These are phyloP conservation scores for Yamadazyma nakazawae DNA, from an alignment of 805 yeast genomes.

Conservation along the genomic window DNA sequence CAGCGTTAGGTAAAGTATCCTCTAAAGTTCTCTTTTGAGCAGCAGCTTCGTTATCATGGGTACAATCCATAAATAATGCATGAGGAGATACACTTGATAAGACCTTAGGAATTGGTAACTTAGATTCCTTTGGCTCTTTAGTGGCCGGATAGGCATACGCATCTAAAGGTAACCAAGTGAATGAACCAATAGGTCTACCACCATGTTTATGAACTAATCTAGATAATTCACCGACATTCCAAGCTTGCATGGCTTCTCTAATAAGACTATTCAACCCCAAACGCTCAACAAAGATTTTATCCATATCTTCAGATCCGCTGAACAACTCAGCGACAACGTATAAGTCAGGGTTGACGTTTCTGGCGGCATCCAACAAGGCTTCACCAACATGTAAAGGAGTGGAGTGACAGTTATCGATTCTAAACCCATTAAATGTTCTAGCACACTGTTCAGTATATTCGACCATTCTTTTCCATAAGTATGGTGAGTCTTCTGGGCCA, in stretches of 20 bases:
- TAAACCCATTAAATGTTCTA: constrained; percentile 73
- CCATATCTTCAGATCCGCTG: constrained; percentile 89
- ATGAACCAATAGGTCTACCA: constrained; percentile 93
- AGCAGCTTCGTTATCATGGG: constrained; percentile 93
- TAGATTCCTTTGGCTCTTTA: constrained; percentile 29
- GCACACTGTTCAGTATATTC: constrained; percentile 74
- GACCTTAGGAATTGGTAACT: constrained; percentile 59
- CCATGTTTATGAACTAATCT: constrained; percentile 88
- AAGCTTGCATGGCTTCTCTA: constrained; percentile 97
- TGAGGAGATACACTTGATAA: constrained; percentile 76
- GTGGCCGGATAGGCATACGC: constrained; percentile 65
- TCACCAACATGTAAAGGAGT: constrained; percentile 96
- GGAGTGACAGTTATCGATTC: constrained; percentile 94
- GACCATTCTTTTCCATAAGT: constrained; percentile 84
- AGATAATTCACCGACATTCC: constrained; percentile 83
- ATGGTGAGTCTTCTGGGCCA: constrained; percentile 78
- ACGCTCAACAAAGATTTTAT: constrained; percentile 84
- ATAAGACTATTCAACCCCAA: constrained; percentile 85
- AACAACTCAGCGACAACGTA: constrained; percentile 94
- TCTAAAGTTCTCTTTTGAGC: constrained; percentile 87
- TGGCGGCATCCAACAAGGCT: constrained; percentile 80
- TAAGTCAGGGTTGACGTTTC: constrained; percentile 76
- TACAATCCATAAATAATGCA: constrained; percentile 95
- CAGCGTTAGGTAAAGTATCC: constrained; percentile 94
- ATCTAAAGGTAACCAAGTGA: constrained; percentile 75